phyloP scores from a whole-genome alignment of 2,329 filamentous ascomycete genomes.

The Fusarium robinianum region DNA sequence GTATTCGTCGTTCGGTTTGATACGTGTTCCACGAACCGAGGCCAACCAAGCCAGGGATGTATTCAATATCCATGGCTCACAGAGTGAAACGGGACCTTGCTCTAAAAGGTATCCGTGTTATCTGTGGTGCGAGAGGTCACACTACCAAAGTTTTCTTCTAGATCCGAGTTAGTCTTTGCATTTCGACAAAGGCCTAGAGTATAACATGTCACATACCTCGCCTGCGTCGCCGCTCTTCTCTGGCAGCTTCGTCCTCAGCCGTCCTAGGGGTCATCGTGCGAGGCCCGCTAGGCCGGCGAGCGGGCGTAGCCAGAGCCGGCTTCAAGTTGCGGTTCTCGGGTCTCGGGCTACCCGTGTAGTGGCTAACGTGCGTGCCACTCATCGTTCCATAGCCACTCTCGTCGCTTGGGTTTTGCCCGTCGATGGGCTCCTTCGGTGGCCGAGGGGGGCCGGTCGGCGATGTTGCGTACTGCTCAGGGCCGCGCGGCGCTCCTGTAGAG shows the following conservation, averaged over 20 bases:
- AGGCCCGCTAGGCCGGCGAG: constrained; percentile 60
- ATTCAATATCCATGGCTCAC: no score
- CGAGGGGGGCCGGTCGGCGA: constrained; percentile 56
- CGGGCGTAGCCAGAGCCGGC: constrained; percentile 56
- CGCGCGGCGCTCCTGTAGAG: constrained; percentile 38
- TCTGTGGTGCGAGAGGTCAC: constrained; percentile 43
- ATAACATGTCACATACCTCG: constrained; percentile 51
- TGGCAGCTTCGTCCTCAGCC: constrained; percentile 51
- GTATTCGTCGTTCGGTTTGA: no score
- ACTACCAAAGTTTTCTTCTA: constrained; percentile 44
- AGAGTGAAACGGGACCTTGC: constrained; percentile 7
- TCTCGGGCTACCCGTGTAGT: constrained; percentile 58
- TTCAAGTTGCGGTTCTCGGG: constrained; percentile 62
- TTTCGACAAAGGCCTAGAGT: background rate
- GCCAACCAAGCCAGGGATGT: no score
- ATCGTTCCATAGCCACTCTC: constrained; percentile 59
- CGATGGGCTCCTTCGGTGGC: constrained; percentile 66
- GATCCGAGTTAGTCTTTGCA: constrained; percentile 16
- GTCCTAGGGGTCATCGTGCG: constrained; percentile 65
- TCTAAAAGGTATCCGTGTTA: constrained; percentile 46
- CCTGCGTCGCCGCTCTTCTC: constrained; percentile 58
- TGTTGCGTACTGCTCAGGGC: constrained; percentile 51
- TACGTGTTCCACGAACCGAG: no score
- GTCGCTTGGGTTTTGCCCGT: constrained; percentile 59
- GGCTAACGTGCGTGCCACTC: constrained; percentile 52